Evolutionary conservation across 208 protist species (phyloP), one percentile per base, ranked within the genome.

Genomic region (Trypanosoma congolense): DNA sequence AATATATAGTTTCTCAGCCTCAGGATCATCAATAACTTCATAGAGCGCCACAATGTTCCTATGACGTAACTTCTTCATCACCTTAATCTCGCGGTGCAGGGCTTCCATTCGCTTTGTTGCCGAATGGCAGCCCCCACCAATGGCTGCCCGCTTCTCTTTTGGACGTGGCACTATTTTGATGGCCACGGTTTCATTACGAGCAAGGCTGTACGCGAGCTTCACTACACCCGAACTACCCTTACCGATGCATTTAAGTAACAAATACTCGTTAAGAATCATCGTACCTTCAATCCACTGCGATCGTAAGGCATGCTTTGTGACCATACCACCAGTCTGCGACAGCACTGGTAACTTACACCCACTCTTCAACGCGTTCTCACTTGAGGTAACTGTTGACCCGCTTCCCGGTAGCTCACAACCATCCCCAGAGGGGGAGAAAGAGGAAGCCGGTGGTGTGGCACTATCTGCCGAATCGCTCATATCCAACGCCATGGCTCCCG

Each of bases 11-110:
- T 81, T 83, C 30, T 93, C 82, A 10, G 70, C 59, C 5, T 64
- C 57, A 2, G 90, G 93, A 70, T 98, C 96, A 62, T 98, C 93
- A 49, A 98, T 98, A 19, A 98, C 93, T 59, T 98, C 96, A 56
- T 85, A 92, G 5, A 98, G 61, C 24, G 71, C 60, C 4, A 98
- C 94, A 56, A 98, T 84, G 72, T 98, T 98, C 12, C 68, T 73
- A 63, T 98, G 97, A 22, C 89, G 61, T 14, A 98, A 64, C 41
- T 94, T 91, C 72, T 97, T 97, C 87, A 98, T 89, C 35, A 98
- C 92, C 6, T 87, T 73, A 54, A 98, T 88, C 58, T 98, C 96
- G 16, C 78, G 75, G 51, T 76, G 35, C 26, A 92, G 60, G 18
- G 74, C 73, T 46, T 70, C 24, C 16, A 30, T 26, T 12, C 52